These are phyloP conservation scores for Tolypocladium inflatum DNA, from an alignment of 2,329 filamentous ascomycete species.

Conservation along the genomic window DNA sequence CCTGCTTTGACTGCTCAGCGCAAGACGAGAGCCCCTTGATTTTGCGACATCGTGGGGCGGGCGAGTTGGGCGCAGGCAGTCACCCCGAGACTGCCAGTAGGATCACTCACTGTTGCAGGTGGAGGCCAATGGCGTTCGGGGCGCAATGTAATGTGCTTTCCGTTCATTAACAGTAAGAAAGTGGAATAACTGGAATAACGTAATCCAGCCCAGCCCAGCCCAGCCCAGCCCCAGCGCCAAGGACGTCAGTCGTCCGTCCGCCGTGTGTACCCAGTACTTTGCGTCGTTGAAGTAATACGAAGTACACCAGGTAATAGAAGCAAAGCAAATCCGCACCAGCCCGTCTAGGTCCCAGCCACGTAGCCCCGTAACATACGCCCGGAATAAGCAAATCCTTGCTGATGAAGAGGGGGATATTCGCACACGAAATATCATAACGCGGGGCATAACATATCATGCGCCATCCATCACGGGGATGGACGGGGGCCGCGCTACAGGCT, in stretches of 20 bases:
- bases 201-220: not conserved
- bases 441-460: not conserved
- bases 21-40: not conserved
- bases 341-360: not conserved
- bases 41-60: not conserved
- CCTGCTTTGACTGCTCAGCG: not conserved
- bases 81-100: not conserved
- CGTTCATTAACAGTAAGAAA: not conserved
- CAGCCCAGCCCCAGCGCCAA: not conserved
- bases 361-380: not conserved
- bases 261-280: not conserved
- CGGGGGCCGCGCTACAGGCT: not conserved
- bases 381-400: not conserved
- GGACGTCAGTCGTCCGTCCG: not conserved
- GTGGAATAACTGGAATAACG: not conserved
- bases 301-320: not conserved
- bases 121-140: not conserved
- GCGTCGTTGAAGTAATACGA: not conserved
- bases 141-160: not conserved
- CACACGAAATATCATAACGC: not conserved
- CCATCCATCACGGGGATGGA: not conserved
- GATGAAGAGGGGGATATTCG: not conserved
- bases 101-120: not conserved
- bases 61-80: not conserved
- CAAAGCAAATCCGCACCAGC: not conserved